These are phyloP conservation scores for Phytophthora megakarya DNA, from an alignment of 352 stramenopile genomes.

Conservation along the genomic window DNA sequence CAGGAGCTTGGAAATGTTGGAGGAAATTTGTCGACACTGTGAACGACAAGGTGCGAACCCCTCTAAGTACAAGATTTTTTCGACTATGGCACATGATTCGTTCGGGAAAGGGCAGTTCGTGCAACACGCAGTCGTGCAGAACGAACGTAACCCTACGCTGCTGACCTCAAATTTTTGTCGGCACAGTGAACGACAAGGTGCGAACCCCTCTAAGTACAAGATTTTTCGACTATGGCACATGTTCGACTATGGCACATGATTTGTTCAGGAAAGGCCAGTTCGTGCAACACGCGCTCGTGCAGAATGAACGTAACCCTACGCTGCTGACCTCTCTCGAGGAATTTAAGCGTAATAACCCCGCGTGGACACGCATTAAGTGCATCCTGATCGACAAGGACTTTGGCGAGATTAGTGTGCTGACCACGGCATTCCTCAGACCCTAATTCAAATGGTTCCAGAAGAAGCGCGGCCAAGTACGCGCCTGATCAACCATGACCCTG, in stretches of 20 bases:
- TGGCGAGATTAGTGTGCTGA: slow-evolving; percentile 19
- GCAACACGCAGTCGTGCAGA: slow-evolving; percentile 29
- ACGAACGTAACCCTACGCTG: slow-evolving; percentile 20
- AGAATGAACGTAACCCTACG: slow-evolving; percentile 26
- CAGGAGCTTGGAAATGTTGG: no score
- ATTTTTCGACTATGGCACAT: no score
- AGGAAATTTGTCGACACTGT: no score
- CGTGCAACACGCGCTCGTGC: slow-evolving; percentile 23
- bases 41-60: not conserved
- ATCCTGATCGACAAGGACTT: slow-evolving; percentile 44
- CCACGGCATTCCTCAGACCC: slow-evolving; percentile 11
- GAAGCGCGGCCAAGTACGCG: not conserved
- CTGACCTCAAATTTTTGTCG: no score
- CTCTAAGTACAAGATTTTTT: slow-evolving; percentile 1
- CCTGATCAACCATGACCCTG: not conserved
- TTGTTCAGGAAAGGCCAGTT: slow-evolving; percentile 25
- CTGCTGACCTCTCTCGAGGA: slow-evolving; percentile 18
- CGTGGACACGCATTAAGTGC: slow-evolving; percentile 14
- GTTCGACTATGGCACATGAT: slow-evolving; percentile 2
- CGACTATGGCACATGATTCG: slow-evolving; percentile 1
- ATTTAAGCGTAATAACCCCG: slow-evolving; percentile 31
- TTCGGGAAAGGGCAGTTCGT: slow-evolving; percentile 26
- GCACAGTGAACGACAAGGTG: no score
- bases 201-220: not conserved
- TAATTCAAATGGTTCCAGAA: not conserved